These are phyloP conservation scores for Pythium folliculosum DNA, from an alignment of 352 stramenopile genomes.

Conservation along the genomic window DNA sequence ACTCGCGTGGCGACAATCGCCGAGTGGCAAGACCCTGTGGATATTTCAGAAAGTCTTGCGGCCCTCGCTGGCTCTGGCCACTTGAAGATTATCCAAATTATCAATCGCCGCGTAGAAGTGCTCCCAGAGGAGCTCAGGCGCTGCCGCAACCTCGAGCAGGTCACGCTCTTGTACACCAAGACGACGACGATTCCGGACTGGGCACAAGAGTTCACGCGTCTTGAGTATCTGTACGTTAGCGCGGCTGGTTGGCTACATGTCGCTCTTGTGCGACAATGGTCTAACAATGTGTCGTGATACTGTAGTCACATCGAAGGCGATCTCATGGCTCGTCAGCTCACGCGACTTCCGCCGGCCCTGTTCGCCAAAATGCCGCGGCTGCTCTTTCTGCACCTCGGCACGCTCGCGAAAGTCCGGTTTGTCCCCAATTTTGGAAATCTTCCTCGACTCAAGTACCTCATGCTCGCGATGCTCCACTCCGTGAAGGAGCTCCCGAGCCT, in stretches of 20 bases:
- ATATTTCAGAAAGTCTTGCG: slow-evolving; percentile 31
- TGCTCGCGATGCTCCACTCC: slow-evolving; percentile 15
- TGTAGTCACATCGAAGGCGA: slow-evolving; percentile 25
- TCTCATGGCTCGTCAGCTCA: slow-evolving; percentile 2
- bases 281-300: background rate
- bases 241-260: background rate
- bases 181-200: slow-evolving; percentile 22
- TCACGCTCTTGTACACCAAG: slow-evolving; percentile 36
- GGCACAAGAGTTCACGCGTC: slow-evolving; percentile 21
- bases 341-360: background rate
- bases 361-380: slow-evolving; percentile 19
- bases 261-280: background rate
- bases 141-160: slow-evolving; percentile 35
- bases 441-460: slow-evolving; percentile 20
- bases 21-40: slow-evolving; percentile 39
- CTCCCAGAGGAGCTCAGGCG: slow-evolving; percentile 37
- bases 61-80: slow-evolving; percentile 34
- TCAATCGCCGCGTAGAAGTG: slow-evolving; percentile 39
- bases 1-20: slow-evolving; percentile 29
- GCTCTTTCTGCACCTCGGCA: slow-evolving; percentile 20
- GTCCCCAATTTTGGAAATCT: slow-evolving; percentile 2
- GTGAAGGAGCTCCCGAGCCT: slow-evolving; percentile 17
- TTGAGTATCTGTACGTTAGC: slow-evolving; percentile 32
- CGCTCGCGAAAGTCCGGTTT: background rate
- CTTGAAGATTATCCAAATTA: slow-evolving; percentile 44